phyloP scores from a whole-genome alignment of 2,329 filamentous ascomycete species.

The Sarocladium oryzae region DNA sequence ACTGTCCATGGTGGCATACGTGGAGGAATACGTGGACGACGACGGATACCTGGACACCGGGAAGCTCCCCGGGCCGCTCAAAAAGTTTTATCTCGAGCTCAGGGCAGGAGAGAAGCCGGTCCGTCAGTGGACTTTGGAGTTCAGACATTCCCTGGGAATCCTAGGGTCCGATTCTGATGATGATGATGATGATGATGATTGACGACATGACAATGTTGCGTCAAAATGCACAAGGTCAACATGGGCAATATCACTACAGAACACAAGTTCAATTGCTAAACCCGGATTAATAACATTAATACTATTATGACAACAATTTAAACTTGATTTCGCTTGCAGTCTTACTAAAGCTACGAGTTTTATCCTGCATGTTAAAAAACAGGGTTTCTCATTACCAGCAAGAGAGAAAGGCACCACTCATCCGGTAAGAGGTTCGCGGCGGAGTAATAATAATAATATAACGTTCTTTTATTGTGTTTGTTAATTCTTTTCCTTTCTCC shows the following conservation, averaged over 20 bases:
- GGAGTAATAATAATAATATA: too few relatives aligned
- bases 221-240: background rate
- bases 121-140: slow-evolving; percentile 14
- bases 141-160: slow-evolving; percentile 12
- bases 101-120: slow-evolving; percentile 13
- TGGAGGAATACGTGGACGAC: slow-evolving; percentile 19
- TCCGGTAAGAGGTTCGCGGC: too few relatives aligned
- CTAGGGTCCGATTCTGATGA: background rate
- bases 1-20: slow-evolving; percentile 18
- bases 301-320: too few relatives aligned
- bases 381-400: too few relatives aligned
- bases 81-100: slow-evolving; percentile 14
- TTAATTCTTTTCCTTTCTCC: too few relatives aligned
- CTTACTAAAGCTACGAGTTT: too few relatives aligned
- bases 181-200: slow-evolving; percentile 2
- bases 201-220: background rate
- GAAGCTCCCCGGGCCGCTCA: slow-evolving; percentile 17
- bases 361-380: too few relatives aligned
- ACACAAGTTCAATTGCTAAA: too few relatives aligned
- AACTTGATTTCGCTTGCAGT: too few relatives aligned
- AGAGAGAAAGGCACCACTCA: too few relatives aligned
- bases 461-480: too few relatives aligned
- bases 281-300: too few relatives aligned
- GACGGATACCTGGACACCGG: slow-evolving; percentile 18
- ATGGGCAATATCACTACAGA: background rate